phyloP scores from a whole-genome alignment of 2,329 filamentous ascomycete species.

The Aspergillus candidus region DNA sequence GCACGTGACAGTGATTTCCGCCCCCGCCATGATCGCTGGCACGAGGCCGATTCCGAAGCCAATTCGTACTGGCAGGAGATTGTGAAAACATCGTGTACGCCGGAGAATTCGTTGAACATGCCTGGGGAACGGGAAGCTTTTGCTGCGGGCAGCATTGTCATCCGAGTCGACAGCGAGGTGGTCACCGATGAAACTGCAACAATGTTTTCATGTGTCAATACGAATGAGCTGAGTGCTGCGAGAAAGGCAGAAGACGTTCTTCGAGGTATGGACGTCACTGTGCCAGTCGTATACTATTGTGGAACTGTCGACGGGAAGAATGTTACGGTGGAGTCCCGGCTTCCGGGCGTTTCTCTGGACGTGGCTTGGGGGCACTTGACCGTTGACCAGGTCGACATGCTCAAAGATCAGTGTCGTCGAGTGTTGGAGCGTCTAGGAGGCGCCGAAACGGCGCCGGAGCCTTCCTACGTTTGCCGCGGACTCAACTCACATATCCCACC shows the following conservation, averaged over 20 bases:
- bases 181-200: conserved; percentile 23
- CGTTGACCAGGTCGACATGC: conserved; percentile 24
- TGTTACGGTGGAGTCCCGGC: conserved; percentile 35
- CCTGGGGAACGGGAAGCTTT: conserved; percentile 29
- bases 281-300: conserved; percentile 35
- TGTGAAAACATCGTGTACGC: conserved; percentile 25
- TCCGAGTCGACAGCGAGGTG: conserved; percentile 30
- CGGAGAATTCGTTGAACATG: conserved; percentile 27
- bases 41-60: conserved; percentile 23
- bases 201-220: conserved; percentile 29
- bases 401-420: conserved; percentile 34
- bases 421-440: conserved; percentile 25
- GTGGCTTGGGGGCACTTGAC: conserved; percentile 34
- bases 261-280: conserved; percentile 25
- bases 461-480: conserved; percentile 30
- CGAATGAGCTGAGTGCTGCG: conserved; percentile 33
- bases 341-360: conserved; percentile 36
- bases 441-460: conserved; percentile 21
- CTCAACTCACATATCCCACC: conserved; percentile 26
- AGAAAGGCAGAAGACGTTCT: conserved; percentile 30
- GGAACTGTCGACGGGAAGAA: conserved; percentile 35
- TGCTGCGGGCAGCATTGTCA: conserved; percentile 31
- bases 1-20: conserved; percentile 31
- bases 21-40: conserved; percentile 29
- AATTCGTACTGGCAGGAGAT: conserved; percentile 32